Conservation (phyloP, 192 early-diverging fungal species). For the Backusella macrospora region DNA sequence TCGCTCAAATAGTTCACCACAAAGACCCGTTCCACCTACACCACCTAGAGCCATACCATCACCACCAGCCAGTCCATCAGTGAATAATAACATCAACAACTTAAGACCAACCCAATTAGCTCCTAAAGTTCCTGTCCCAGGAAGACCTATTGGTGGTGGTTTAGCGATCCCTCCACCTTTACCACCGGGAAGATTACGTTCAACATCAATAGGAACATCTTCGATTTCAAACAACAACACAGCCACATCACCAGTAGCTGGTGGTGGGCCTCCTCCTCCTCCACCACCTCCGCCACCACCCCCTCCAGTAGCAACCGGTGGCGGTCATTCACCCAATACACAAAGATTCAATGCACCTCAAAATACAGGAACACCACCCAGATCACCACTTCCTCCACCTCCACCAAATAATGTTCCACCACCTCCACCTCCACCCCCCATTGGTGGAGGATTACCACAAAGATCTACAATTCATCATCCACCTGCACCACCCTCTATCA, state of each 20-base stretch:
- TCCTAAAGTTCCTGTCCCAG: constrained; percentile 36
- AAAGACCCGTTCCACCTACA: constrained; percentile 28
- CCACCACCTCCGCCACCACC: constrained; percentile 30
- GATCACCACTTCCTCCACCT: constrained; percentile 15
- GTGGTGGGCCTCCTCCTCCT: constrained; percentile 6
- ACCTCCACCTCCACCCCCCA: constrained; percentile 3
- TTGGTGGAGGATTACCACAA: background rate
- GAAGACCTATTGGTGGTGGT: constrained; percentile 1
- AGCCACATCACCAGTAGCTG: constrained; percentile 16
- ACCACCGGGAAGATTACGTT: constrained; percentile 32
- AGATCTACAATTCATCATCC: background rate
- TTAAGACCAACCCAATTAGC: constrained; percentile 27
- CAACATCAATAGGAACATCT: background rate
- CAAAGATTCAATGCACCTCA: background rate
- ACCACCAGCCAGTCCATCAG: constrained; percentile 14
- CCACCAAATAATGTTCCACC: constrained; percentile 1
- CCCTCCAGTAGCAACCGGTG: constrained; percentile 1
- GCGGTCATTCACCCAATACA: background rate
- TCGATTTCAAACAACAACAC: constrained; percentile 7
- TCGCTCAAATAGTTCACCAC: constrained; percentile 46
- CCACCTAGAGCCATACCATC: constrained; percentile 32
- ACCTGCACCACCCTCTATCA: background rate
- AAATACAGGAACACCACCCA: background rate
- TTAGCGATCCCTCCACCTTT: constrained; percentile 29
- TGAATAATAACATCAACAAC: too few relatives aligned